Percentiles rank a stretch among this genome's conserved stretches.
Conservation (phyloP, 768 basidiomycete species). For the Hortiboletus campestris region DNA sequence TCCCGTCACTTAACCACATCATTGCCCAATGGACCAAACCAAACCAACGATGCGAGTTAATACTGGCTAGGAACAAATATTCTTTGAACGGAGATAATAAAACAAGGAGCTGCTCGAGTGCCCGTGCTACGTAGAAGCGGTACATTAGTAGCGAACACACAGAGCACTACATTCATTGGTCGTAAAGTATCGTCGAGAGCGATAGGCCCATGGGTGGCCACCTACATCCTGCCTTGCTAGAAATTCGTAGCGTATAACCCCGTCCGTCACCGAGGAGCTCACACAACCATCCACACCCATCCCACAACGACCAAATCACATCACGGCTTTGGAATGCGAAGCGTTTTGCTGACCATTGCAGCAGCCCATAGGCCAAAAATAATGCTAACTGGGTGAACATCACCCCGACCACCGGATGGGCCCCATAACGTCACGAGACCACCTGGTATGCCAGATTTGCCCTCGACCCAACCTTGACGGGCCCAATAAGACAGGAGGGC, state of each 20-base stretch:
- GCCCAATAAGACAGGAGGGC: constrained; percentile 78
- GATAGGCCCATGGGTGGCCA: constrained; percentile 6
- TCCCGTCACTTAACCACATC: no score
- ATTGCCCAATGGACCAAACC: not conserved
- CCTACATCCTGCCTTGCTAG: not conserved
- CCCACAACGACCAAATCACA: not conserved
- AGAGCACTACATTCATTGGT: constrained; percentile 13
- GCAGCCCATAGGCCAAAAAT: constrained; percentile 89
- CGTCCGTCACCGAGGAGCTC: not conserved
- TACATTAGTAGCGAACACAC: constrained; percentile 4
- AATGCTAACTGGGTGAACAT: constrained; percentile 76
- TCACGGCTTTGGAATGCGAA: constrained; percentile 79
- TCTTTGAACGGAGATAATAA: not conserved
- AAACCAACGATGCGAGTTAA: not conserved
- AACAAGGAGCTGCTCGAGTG: not conserved
- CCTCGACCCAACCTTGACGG: constrained; percentile 80
- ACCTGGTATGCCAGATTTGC: constrained; percentile 69
- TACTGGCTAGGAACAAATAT: not conserved
- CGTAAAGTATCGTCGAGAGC: constrained; percentile 10
- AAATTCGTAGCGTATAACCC: constrained; percentile 7
- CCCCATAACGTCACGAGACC: constrained; percentile 79
- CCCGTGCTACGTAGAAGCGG: not conserved
- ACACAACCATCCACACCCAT: not conserved
- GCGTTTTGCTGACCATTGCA: constrained; percentile 97
- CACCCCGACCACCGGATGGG: constrained; percentile 67